Evolutionary conservation across 306 rosid genomes (phyloP).

Genomic region (peach (Prunus persica)): Prunus_persica_NCBIv2 NC_034010.1:27721501-27722000

Average conservation of each 20-base stretch:
- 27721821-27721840: slow-evolving; percentile 98
- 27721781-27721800: slow-evolving; percentile 88
- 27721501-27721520: slow-evolving; percentile 62
- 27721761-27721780: slow-evolving; percentile 90
- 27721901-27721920: slow-evolving; percentile 91
- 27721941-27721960: slow-evolving; percentile 98
- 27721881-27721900: slow-evolving; percentile 96
- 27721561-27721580: slow-evolving; percentile 95
- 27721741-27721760: slow-evolving; percentile 91
- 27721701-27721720: slow-evolving; percentile 96
- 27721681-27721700: slow-evolving; percentile 95
- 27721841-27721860: slow-evolving; percentile 95
- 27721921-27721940: slow-evolving; percentile 97
- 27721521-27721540: slow-evolving; percentile 96
- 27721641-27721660: slow-evolving; percentile 89
- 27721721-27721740: slow-evolving; percentile 88
- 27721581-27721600: slow-evolving; percentile 98
- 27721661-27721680: slow-evolving; percentile 90
- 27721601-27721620: slow-evolving; percentile 88
- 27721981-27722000: slow-evolving; percentile 94
- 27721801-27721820: slow-evolving; percentile 87
- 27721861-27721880: slow-evolving; percentile 98
- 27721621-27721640: slow-evolving; percentile 90
- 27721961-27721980: slow-evolving; percentile 91
- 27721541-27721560: slow-evolving; percentile 83